Base-by-base conservation (phyloP, 192 early-diverging fungal genomes). In the Mortierella claussenii region DNA sequence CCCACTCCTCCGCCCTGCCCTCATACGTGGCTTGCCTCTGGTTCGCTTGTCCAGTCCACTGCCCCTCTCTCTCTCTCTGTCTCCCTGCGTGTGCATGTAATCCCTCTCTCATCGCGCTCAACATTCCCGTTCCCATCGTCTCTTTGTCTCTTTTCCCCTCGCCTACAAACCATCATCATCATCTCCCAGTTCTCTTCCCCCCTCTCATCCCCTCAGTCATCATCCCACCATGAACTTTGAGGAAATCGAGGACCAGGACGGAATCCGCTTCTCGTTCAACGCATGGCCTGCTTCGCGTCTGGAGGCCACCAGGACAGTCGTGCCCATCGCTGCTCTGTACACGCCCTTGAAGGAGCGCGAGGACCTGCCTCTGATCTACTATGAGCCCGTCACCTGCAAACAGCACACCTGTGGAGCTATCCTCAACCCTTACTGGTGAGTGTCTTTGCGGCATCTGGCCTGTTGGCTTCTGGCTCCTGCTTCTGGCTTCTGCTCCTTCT, bases 381-480 rank as follows among this genome's bases (percentile, higher is more conserved):
- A 99, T 81, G 97, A 99, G 80, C 98, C 98, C 21, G 94, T 99
- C 32, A 93, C 92, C 54, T 99, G 98, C 85, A 96, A 95, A 76
- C 73, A 76, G 32, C 87, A 93, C 57, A 92, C 96, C 13, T 99
- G 98, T 76, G 86, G 94, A 31, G 98, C 95, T 26, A 92, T 99
- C 65, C 87, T 99, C 34, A 99, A 99, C 70, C 98, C 98, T 60
- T 97, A 95, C 84, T 98, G 97, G 94, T 96, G 86, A 58, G 80
- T 78, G 18, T 30, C 9, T 3, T 5, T 24, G 13, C 21, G 20
- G 15, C n/a, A n/a, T n/a, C n/a, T n/a, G n/a, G n/a, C n/a, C n/a
- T n/a, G n/a, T n/a, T n/a, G n/a, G n/a, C n/a, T n/a, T n/a, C n/a
- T n/a, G n/a, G n/a, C n/a, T n/a, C n/a, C n/a, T 40, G 8, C 7